phyloP scores from a whole-genome alignment of 108 stramenopile genomes.

The Skeletonema grethae region DNA sequence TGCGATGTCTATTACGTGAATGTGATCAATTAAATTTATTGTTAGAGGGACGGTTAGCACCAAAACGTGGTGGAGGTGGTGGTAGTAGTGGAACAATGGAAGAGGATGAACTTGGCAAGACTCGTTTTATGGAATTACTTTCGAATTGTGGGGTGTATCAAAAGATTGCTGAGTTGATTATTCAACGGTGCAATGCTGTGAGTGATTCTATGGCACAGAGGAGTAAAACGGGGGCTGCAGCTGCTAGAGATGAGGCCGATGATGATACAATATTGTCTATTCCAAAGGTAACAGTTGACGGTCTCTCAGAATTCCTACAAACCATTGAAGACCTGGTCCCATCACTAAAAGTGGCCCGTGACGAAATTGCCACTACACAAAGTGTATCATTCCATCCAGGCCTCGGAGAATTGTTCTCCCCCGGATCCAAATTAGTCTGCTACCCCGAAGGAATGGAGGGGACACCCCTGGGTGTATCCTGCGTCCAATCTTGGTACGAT shows the following conservation, averaged over 20 bases:
- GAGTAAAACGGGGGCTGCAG: constrained; percentile 4
- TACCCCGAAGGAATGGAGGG: constrained; percentile 76
- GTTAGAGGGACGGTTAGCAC: constrained; percentile 40
- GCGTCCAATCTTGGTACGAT: constrained; percentile 69
- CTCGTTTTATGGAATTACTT: constrained; percentile 65
- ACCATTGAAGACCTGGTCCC: constrained; percentile 51
- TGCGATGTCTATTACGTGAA: constrained; percentile 60
- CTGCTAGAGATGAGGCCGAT: no score
- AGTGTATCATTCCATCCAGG: constrained; percentile 66
- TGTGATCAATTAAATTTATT: constrained; percentile 48
- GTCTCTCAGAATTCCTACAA: constrained; percentile 51
- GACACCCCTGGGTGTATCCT: constrained; percentile 58
- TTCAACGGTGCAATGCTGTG: constrained; percentile 37
- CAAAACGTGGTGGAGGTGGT: constrained; percentile 5
- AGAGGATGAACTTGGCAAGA: constrained; percentile 68
- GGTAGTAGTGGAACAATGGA: constrained; percentile 35
- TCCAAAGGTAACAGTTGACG: constrained; percentile 54
- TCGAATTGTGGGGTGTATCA: constrained; percentile 67
- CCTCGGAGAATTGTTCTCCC: constrained; percentile 67
- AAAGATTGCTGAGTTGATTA: constrained; percentile 54
- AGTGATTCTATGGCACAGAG: constrained; percentile 11
- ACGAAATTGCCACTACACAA: constrained; percentile 55
- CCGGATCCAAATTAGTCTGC: constrained; percentile 58
- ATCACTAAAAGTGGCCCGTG: constrained; percentile 42
- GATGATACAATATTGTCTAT: constrained; percentile 29